phyloP scores from a whole-genome alignment of 306 rosid genomes.

The Vigna nakashimae region DNA sequence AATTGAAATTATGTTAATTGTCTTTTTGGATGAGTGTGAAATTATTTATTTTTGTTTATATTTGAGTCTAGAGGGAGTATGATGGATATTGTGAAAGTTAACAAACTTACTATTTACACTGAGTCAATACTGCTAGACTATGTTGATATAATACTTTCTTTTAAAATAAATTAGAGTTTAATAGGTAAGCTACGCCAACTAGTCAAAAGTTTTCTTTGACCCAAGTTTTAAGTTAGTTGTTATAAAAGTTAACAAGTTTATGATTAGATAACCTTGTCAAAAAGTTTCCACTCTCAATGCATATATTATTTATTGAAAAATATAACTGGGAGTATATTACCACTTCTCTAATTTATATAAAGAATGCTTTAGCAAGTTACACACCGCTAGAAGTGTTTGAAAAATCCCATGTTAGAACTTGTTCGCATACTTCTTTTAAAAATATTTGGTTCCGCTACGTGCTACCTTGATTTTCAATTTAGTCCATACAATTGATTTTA shows the following conservation, averaged over 20 bases:
- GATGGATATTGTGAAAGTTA: no score
- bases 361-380: neutral
- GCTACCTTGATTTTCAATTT: neutral
- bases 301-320: neutral
- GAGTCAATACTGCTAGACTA: neutral
- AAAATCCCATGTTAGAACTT: neutral
- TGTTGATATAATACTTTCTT: neutral
- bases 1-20: no score
- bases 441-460: neutral
- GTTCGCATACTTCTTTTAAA: neutral
- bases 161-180: neutral
- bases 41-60: no score
- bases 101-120: no score
- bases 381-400: neutral
- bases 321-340: neutral
- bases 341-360: neutral
- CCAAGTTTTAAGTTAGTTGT: neutral
- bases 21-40: no score
- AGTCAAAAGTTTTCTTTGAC: neutral
- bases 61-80: no score
- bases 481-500: neutral
- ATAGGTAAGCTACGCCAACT: neutral
- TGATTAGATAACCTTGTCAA: neutral
- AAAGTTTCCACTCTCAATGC: neutral
- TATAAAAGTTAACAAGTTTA: neutral